Base-by-base conservation (phyloP, 331 rosid genomes). In the Pyrus hybrid region DNA sequence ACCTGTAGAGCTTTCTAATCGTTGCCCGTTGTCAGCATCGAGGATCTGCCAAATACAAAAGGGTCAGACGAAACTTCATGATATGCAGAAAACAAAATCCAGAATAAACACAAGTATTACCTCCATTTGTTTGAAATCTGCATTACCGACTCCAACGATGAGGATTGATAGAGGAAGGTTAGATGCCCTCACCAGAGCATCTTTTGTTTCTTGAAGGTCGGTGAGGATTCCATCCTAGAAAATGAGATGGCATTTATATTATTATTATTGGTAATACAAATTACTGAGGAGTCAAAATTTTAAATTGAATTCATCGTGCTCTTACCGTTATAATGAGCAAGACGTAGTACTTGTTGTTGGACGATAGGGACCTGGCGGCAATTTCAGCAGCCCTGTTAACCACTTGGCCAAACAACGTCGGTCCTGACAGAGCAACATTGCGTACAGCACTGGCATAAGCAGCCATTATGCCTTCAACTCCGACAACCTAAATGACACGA, bases 81-180 rank as follows among this genome's bases (percentile, higher is more conserved):
- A n/a, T n/a, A n/a, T n/a, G n/a, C n/a, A n/a, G n/a, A n/a, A n/a
- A n/a, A n/a, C n/a, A n/a, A n/a, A n/a, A 6, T 56, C n/a, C 32
- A 25, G 61, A 72, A 67, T 30, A 21, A 41, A 57, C 9, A 18
- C 35, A 45, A 41, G 57, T 49, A 66, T 5, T 68, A 91, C 97
- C 94, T 93, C 93, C 98, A 91, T 93, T 80, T 85, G 86, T 8
- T 72, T 77, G 85, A 91, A 93, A 80, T 91, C 89, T 32, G 98
- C 97, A 56, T 28, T 63, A 35, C 97, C 98, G 64, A 93, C 94
- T 64, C 98, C 98, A 63, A 93, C 96, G 49, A 93, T 80, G 21
- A 93, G 98, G 80, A 93, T 9, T 4, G 97, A 91, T 22, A 93
- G 35, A 18, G 97, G 98, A 74, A 93, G 93, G 70, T 93, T 96